These are phyloP conservation scores for Hypoxylon sp. DNA, from an alignment of 2,329 filamentous ascomycete species.

Conservation along the genomic window DNA sequence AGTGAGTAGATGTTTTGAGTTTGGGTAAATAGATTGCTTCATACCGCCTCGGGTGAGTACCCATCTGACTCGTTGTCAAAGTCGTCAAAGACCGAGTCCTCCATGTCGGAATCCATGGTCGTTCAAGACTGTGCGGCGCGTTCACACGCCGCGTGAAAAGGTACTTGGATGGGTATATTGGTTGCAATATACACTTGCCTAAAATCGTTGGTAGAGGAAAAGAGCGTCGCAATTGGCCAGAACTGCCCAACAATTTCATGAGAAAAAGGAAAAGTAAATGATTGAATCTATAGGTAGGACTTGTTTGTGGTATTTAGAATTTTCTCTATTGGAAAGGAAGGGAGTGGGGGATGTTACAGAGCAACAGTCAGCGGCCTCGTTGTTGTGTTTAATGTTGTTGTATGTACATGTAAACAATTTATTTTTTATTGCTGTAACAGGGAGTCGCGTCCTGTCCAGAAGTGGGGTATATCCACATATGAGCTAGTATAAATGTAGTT, in stretches of 20 bases:
- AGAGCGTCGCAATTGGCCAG: slow-evolving; percentile 42
- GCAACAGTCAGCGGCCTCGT: slow-evolving; percentile 19
- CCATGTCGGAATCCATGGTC: slow-evolving; percentile 70
- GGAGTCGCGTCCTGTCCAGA: slow-evolving; percentile 34
- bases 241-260: slow-evolving; percentile 35
- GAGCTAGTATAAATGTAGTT: slow-evolving; percentile 8
- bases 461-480: slow-evolving; percentile 13
- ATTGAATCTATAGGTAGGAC: slow-evolving; percentile 1
- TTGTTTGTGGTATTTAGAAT: slow-evolving; percentile 15
- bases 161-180: slow-evolving; percentile 5
- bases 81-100: slow-evolving; percentile 69
- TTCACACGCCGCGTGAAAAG: slow-evolving; percentile 29
- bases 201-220: slow-evolving; percentile 14
- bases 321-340: slow-evolving; percentile 16
- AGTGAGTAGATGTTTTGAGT: slow-evolving; percentile 24
- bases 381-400: slow-evolving; percentile 40
- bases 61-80: slow-evolving; percentile 67
- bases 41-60: slow-evolving; percentile 69
- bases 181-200: slow-evolving; percentile 16
- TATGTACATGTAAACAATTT: slow-evolving; percentile 42
- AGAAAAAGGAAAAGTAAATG: slow-evolving; percentile 23
- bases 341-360: slow-evolving; percentile 24
- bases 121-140: slow-evolving; percentile 11
- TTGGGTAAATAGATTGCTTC: slow-evolving; percentile 26
- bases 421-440: slow-evolving; percentile 34